phyloP scores from a whole-genome alignment of 177 flowering plant species.

The Vitis hybrid region DNA sequence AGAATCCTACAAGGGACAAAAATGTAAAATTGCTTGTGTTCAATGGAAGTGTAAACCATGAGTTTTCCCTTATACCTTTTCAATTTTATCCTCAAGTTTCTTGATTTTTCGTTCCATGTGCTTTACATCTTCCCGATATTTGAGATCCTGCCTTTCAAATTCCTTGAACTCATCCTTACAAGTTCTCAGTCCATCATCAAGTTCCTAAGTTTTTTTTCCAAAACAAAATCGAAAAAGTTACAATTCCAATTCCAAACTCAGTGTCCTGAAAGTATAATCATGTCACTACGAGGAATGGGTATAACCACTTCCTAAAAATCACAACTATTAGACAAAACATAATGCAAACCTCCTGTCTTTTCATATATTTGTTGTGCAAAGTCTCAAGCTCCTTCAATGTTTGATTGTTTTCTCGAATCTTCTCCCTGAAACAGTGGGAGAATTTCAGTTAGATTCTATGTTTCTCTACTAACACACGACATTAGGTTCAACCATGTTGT shows the following conservation, averaged over 20 bases:
- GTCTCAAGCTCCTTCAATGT: constrained; percentile 77
- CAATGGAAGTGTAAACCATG: constrained; percentile 2
- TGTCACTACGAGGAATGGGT: not conserved
- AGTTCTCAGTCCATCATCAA: constrained; percentile 52
- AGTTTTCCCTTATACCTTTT: constrained; percentile 46
- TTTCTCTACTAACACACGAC: not conserved
- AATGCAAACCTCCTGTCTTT: constrained; percentile 71
- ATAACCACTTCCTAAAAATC: not conserved
- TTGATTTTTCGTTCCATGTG: constrained; percentile 82
- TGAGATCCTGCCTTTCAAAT: constrained; percentile 94
- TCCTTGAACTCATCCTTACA: constrained; percentile 88
- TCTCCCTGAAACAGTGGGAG: constrained; percentile 49
- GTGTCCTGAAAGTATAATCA: not conserved
- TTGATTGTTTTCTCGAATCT: constrained; percentile 54
- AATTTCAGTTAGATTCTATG: not conserved
- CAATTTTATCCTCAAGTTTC: constrained; percentile 82
- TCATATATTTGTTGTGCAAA: constrained; percentile 65
- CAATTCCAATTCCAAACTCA: not conserved
- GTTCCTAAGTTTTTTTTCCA: constrained; percentile 45
- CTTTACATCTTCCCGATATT: constrained; percentile 80
- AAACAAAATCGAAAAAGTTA: constrained; percentile 1
- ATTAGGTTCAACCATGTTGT: too few relatives aligned
- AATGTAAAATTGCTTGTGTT: constrained; percentile 7
- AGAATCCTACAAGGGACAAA: constrained; percentile 58
- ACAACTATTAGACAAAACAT: not conserved